These are phyloP conservation scores for Lunasporangiospora selenospora DNA, from an alignment of 192 early-diverging fungal species.

Conservation along the genomic window DNA sequence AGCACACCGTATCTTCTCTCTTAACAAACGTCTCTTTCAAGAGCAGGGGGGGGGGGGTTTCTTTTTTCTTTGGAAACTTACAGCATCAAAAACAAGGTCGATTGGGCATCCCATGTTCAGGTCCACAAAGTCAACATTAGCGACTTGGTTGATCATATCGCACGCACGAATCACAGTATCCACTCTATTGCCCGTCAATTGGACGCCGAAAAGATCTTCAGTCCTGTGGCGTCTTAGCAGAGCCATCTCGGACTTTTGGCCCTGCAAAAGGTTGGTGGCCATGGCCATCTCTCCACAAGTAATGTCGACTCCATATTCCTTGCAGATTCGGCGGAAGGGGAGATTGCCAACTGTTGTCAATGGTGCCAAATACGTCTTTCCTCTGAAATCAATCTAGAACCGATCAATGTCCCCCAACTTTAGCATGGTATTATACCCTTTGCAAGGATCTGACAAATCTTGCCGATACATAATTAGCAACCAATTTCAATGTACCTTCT, in stretches of 20 bases:
- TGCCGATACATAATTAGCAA: background rate
- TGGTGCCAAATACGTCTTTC: conserved; percentile 94
- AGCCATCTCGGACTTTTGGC: conserved; percentile 81
- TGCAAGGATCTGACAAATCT: no score
- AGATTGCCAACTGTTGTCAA: conserved; percentile 98
- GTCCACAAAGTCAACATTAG: conserved; percentile 93
- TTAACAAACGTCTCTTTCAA: no score
- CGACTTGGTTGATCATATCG: conserved; percentile 71
- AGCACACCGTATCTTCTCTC: background rate
- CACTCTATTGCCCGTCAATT: conserved; percentile 75
- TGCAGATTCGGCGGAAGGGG: conserved; percentile 95
- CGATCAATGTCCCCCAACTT: no score
- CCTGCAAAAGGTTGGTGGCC: conserved; percentile 70
- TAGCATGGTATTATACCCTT: no score
- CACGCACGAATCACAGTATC: conserved; percentile 64
- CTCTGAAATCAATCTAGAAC: conserved; percentile 76
- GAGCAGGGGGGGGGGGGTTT: no score
- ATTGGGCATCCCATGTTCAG: conserved; percentile 98
- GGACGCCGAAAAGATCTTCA: conserved; percentile 95
- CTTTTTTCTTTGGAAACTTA: no score
- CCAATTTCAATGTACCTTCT: conserved; percentile 42
- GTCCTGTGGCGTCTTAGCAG: conserved; percentile 81
- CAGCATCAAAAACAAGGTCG: conserved; percentile 78
- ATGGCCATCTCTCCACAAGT: conserved; percentile 97
- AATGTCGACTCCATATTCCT: conserved; percentile 92